A percentile compares a stretch with the other conserved stretches of the same genome.
These are phyloP conservation scores for Phtheirospermum japonicum DNA, from an alignment of 257 asterid species.

Conservation along the genomic window DNA sequence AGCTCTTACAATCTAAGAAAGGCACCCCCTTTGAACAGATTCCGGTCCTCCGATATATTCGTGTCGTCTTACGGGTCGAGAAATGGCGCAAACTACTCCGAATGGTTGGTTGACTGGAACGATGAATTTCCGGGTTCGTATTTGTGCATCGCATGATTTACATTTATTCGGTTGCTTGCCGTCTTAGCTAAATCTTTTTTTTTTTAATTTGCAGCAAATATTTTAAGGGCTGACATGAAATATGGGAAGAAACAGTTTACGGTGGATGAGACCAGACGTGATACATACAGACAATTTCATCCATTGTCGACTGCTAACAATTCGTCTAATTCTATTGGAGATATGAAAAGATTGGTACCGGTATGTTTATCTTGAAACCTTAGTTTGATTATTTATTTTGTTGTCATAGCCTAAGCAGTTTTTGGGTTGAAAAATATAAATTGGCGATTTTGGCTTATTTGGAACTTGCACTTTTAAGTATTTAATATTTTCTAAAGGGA, in stretches of 20 bases:
- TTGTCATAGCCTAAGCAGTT: background rate
- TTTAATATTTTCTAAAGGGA: background rate
- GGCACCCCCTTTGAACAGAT: conserved; percentile 46
- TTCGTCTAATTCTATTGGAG: conserved; percentile 47
- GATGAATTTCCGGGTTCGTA: conserved; percentile 85
- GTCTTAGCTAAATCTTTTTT: background rate
- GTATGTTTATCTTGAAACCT: conserved; percentile 38
- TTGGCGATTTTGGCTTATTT: background rate
- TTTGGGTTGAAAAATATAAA: background rate
- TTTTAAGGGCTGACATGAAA: conserved; percentile 92
- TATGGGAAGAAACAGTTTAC: conserved; percentile 72
- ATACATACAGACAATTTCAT: conserved; percentile 61
- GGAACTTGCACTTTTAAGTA: background rate
- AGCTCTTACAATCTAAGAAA: conserved; percentile 80
- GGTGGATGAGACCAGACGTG: conserved; percentile 81
- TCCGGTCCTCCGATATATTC: conserved; percentile 48
- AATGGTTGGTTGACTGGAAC: conserved; percentile 79
- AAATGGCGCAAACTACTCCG: conserved; percentile 66
- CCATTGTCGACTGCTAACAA: conserved; percentile 41
- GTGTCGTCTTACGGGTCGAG: conserved; percentile 52
- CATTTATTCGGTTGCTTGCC: conserved; percentile 4
- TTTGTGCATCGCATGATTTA: background rate
- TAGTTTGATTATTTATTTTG: conserved; percentile 1
- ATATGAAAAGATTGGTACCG: conserved; percentile 54
- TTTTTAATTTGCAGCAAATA: conserved; percentile 55